Conservation (phyloP, 352 stramenopile genomes). For the Pythium vanterpoolii region DNA sequence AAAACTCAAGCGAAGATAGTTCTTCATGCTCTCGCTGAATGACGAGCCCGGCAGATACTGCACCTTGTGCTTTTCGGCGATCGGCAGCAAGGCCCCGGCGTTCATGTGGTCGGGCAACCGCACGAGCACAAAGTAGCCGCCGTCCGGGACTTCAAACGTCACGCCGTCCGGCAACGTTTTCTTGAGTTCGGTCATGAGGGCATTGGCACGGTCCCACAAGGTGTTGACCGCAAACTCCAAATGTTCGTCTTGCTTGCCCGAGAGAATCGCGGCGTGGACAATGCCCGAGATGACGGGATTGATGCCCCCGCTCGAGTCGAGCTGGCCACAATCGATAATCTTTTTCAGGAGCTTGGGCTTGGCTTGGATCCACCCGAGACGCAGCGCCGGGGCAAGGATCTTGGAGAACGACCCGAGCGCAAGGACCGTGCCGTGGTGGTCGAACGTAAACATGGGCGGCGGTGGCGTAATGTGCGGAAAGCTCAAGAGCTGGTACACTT, state of each 20-base stretch:
- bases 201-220: constrained; percentile 68
- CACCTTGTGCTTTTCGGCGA: constrained; percentile 86
- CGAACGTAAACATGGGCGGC: constrained; percentile 84
- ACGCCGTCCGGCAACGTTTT: constrained; percentile 43
- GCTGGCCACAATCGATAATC: constrained; percentile 83
- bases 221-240: constrained; percentile 71
- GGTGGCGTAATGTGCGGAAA: constrained; percentile 84
- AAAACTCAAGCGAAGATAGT: constrained; percentile 85
- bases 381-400: constrained; percentile 91
- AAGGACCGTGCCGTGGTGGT: constrained; percentile 76
- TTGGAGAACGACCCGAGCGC: constrained; percentile 95
- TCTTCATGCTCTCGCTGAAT: constrained; percentile 86
- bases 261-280: constrained; percentile 67
- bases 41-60: constrained; percentile 79
- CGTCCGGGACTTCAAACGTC: constrained; percentile 78
- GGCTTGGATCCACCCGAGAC: constrained; percentile 87
- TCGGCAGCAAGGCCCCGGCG: constrained; percentile 65
- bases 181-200: constrained; percentile 77
- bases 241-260: constrained; percentile 71
- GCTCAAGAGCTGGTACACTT: constrained; percentile 95
- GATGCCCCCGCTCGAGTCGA: constrained; percentile 91
- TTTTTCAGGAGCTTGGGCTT: constrained; percentile 67
- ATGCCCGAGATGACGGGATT: constrained; percentile 91
- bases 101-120: constrained; percentile 74
- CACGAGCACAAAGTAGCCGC: constrained; percentile 89